phyloP scores from a whole-genome alignment of 129 eudicot species.

The Flaveria trinervia region DNA sequence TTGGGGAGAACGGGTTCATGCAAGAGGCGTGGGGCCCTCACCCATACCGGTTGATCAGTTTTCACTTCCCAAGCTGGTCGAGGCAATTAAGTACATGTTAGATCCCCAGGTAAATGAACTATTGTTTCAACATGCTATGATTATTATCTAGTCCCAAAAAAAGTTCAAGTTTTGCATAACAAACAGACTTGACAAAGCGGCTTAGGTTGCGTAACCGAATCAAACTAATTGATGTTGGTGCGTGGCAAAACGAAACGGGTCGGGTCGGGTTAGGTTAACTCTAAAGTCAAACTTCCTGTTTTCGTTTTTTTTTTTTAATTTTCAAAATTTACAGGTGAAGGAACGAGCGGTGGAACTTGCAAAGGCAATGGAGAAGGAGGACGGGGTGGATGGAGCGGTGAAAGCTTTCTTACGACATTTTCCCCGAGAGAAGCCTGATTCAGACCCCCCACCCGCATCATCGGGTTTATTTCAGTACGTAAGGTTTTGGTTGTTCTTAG shows the following conservation, averaged over 20 bases:
- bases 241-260: neutral
- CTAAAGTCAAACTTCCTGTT: neutral
- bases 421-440: slow-evolving; percentile 50
- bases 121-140: slow-evolving; percentile 10
- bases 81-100: slow-evolving; percentile 82
- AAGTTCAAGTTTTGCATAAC: slow-evolving; percentile 4
- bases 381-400: slow-evolving; percentile 93
- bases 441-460: slow-evolving; percentile 41
- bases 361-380: slow-evolving; percentile 91
- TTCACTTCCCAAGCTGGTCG: slow-evolving; percentile 74
- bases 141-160: neutral
- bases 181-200: neutral
- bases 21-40: slow-evolving; percentile 86
- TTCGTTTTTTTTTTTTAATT: neutral
- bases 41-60: slow-evolving; percentile 90
- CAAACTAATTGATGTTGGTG: neutral
- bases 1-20: slow-evolving; percentile 97
- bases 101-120: slow-evolving; percentile 63
- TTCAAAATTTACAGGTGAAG: slow-evolving; percentile 59
- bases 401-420: slow-evolving; percentile 82
- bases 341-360: slow-evolving; percentile 83
- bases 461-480: slow-evolving; percentile 57
- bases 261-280: neutral
- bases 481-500: slow-evolving; percentile 82
- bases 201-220: neutral